Evolutionary conservation across 1,139 yeast species (phyloP).

Genomic region (Lodderomyces jiufengensis): DNA sequence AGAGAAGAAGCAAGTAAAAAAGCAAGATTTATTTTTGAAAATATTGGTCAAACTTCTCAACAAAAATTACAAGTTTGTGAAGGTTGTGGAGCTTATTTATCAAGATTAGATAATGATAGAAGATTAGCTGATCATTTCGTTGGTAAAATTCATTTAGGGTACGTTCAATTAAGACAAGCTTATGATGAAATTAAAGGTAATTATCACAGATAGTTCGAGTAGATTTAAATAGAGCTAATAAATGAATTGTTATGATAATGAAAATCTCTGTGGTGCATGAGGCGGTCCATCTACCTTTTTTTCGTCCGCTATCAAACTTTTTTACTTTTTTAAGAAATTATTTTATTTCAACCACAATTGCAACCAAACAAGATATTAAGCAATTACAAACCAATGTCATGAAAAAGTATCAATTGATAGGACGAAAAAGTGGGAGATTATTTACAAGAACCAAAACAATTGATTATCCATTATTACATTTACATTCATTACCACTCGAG

Average conservation of each 20-base stretch:
- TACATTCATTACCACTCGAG: constrained; percentile 43
- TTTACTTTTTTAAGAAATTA: no score
- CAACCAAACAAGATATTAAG: not conserved
- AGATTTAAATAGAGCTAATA: no score
- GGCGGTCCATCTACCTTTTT: not conserved
- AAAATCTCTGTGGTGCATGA: no score
- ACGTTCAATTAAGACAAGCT: constrained; percentile 69
- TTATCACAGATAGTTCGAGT: not conserved
- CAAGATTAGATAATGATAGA: constrained; percentile 83
- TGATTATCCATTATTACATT: constrained; percentile 26
- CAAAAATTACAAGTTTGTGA: constrained; percentile 90
- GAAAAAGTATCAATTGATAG: constrained; percentile 36
- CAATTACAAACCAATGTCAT: no score
- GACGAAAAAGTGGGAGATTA: constrained; percentile 21
- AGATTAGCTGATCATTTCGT: constrained; percentile 88
- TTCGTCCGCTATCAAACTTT: not conserved
- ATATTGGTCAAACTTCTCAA: constrained; percentile 80
- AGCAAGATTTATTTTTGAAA: constrained; percentile 63
- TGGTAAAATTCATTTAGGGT: constrained; percentile 84
- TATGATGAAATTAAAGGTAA: constrained; percentile 41
- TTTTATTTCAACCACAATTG: no score
- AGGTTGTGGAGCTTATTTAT: constrained; percentile 86
- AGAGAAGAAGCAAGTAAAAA: constrained; percentile 49
- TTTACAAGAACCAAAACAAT: constrained; percentile 3
- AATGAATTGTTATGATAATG: no score